Evolutionary conservation across 139 green algal genomes (phyloP), one percentile per base, ranked within the genome.

Genomic region (Desmodesmus armatus): DNA sequence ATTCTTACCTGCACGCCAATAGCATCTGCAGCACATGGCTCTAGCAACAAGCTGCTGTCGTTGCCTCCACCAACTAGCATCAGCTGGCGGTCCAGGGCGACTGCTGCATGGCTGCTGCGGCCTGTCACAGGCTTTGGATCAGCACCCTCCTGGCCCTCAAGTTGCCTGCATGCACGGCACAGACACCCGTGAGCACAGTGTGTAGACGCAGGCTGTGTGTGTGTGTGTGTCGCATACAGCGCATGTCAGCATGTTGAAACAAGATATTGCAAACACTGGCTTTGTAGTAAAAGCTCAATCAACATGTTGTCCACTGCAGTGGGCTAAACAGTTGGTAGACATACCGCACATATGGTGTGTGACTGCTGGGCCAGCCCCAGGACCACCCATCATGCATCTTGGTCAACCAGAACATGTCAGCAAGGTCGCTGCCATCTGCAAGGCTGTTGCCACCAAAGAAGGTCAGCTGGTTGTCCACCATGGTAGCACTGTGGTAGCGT

Each of bases 371-470:
- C 25, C 80, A 84, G 51, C 71, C 88, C 93, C 92, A 96, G 7
- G 69, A 73, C 91, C 91, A 92, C 65, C 60, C 78, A 0, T 91
- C 87, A 49, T 33, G 86, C 51, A 78, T 63, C 87, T 94, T 94
- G 19, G 72, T 86, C 33, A 96, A 74, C 41, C 87, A 92, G 78
- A 82, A 94, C 39, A 94, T 67, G 77, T 94, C 92, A 41, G 91
- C 91, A 11, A 96, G 78, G 41, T 95, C 93, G 31, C 58, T 80
- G 41, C 92, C 75, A 60, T 90, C 88, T 47, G 86, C 84, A 40
- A 96, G 60, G 47, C 78, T 86, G 25, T 84, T 71, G 27, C 93
- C 93, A 35, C 93, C 94, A 89, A 94, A 95, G 35, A 97, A 83
- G 25, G 93, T 85, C 37, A 95, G 71, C 63, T 93, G 86, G 25